phyloP scores from a whole-genome alignment of 2,329 filamentous ascomycete species.

The Bipolaris gigantea region DNA sequence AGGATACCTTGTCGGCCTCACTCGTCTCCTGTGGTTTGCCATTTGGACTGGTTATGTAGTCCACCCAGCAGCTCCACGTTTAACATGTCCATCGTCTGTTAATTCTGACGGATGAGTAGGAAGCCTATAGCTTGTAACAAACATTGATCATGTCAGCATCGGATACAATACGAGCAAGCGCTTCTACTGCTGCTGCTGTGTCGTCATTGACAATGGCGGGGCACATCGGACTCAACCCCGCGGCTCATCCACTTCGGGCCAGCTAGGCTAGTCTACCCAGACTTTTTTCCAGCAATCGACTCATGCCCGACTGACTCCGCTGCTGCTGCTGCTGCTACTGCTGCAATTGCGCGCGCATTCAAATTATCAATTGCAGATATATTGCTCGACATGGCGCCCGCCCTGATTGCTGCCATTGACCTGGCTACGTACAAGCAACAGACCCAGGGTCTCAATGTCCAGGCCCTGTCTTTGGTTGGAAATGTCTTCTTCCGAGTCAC shows the following conservation, averaged over 20 bases:
- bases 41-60: too few relatives aligned
- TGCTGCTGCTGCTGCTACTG: not conserved
- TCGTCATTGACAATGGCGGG: constrained; percentile 14
- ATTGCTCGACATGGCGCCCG: constrained; percentile 46
- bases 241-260: constrained; percentile 13
- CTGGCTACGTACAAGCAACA: constrained; percentile 48
- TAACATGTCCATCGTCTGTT: too few relatives aligned
- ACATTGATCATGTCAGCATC: too few relatives aligned
- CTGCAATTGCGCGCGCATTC: not conserved
- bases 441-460: constrained; percentile 54
- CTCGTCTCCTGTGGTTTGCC: too few relatives aligned
- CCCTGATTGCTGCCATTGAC: constrained; percentile 55
- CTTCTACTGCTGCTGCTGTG: not conserved
- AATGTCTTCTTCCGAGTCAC: constrained; percentile 59
- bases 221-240: constrained; percentile 14
- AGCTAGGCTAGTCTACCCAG: constrained; percentile 4
- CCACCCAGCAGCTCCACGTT: too few relatives aligned
- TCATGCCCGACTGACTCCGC: constrained; percentile 3
- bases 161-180: not conserved
- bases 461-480: constrained; percentile 60
- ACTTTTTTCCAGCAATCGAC: constrained; percentile 14
- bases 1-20: too few relatives aligned
- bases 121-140: too few relatives aligned
- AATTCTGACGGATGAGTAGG: too few relatives aligned
- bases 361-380: not conserved